Evolutionary conservation across 2,329 filamentous ascomycete species (phyloP).

Genomic region (Xylariaceae sp.): DNA sequence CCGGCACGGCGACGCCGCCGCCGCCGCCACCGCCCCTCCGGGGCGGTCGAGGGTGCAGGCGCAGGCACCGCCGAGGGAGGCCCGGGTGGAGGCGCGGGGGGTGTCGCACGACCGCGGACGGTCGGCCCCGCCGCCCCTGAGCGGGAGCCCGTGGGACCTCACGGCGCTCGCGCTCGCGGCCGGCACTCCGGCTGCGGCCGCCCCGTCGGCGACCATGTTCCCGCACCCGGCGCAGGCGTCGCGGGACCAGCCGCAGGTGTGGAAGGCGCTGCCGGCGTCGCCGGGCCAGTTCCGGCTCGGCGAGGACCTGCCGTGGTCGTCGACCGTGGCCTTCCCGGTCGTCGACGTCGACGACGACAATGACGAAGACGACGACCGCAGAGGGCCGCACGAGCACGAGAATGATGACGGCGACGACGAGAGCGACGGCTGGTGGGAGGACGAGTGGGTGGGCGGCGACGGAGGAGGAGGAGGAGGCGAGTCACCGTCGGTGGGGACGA

Average conservation of each 20-base stretch:
- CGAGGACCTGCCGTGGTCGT: slow-evolving; percentile 42
- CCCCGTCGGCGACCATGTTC: slow-evolving; percentile 21
- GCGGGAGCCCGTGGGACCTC: slow-evolving; percentile 42
- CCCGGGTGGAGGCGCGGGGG: slow-evolving; percentile 16
- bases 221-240: slow-evolving; percentile 14
- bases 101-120: slow-evolving; percentile 36
- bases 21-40: slow-evolving; percentile 1
- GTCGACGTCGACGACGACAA: slow-evolving; percentile 22
- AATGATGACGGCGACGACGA: slow-evolving; percentile 21
- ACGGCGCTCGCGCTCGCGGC: no score
- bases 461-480: no score
- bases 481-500: slow-evolving; percentile 13
- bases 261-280: slow-evolving; percentile 36
- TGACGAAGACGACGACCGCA: no score
- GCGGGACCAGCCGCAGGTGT: slow-evolving; percentile 20
- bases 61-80: slow-evolving; percentile 9
- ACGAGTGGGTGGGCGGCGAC: no score
- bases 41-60: slow-evolving; percentile 4
- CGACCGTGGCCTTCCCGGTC: slow-evolving; percentile 28
- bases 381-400: no score
- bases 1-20: slow-evolving; percentile 9
- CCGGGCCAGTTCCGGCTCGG: slow-evolving; percentile 35
- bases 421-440: slow-evolving; percentile 20
- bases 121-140: slow-evolving; percentile 42
- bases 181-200: slow-evolving; percentile 23